Percentiles rank a stretch among this genome's conserved stretches.
Evolutionary conservation across 164 flowering plant species (phyloP).

Genomic region (Vitis amurensis): DNA sequence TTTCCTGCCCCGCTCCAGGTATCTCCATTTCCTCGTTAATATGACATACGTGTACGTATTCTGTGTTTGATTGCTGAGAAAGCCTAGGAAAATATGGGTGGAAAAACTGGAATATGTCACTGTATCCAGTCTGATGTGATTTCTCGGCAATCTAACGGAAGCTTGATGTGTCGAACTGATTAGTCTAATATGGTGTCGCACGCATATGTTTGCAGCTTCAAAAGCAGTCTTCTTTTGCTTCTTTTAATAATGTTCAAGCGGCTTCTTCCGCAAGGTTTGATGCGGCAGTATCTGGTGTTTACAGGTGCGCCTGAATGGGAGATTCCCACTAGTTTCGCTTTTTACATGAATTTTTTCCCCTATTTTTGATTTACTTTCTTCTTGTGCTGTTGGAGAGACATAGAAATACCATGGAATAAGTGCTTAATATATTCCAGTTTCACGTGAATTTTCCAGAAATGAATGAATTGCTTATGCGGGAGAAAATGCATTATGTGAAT

Average conservation of each 20-base stretch:
- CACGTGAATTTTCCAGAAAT: too few species aligned
- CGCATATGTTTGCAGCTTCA: constrained; percentile 17
- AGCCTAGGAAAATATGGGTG: neutral
- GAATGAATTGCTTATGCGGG: too few species aligned
- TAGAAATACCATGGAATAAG: too few species aligned
- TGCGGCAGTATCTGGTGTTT: constrained; percentile 23
- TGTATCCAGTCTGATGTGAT: neutral
- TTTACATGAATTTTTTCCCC: neutral
- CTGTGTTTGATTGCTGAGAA: neutral
- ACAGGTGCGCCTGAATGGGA: constrained; percentile 12
- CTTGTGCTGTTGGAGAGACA: too few species aligned
- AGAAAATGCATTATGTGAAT: too few species aligned
- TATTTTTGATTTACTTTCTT: too few species aligned
- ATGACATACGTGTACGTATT: neutral
- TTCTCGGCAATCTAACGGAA: neutral
- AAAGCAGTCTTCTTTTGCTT: constrained; percentile 16
- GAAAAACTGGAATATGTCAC: too few species aligned
- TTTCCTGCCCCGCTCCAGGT: constrained; percentile 15
- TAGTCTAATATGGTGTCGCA: neutral
- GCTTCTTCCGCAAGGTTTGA: constrained; percentile 7
- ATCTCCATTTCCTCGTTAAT: constrained; percentile 15
- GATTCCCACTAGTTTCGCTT: neutral
- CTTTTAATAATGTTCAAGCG: neutral
- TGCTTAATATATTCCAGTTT: too few species aligned
- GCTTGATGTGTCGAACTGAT: neutral